phyloP scores from a whole-genome alignment of 2,329 filamentous ascomycete species.

The Albophoma yamanashiensis region DNA sequence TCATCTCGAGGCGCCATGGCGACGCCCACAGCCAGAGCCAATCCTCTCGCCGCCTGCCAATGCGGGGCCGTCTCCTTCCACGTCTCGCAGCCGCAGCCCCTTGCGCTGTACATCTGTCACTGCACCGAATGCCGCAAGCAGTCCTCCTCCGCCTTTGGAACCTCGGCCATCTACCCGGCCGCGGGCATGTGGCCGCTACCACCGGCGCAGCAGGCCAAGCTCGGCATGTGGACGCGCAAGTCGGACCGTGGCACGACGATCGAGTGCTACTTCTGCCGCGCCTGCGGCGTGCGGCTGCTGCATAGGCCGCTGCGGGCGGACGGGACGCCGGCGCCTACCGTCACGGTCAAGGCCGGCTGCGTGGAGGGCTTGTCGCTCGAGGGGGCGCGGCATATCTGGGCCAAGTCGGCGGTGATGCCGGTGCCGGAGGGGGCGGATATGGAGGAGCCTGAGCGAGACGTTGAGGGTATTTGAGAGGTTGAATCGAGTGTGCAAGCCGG shows the following conservation, averaged over 20 bases:
- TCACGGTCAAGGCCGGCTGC: constrained; percentile 36
- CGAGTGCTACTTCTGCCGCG: constrained; percentile 31
- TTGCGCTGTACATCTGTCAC: constrained; percentile 32
- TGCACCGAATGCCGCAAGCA: constrained; percentile 35
- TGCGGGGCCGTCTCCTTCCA: constrained; percentile 26
- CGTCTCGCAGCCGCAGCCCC: constrained; percentile 21
- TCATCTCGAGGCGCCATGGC: not conserved
- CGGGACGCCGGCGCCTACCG: constrained; percentile 21
- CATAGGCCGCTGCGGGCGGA: constrained; percentile 29
- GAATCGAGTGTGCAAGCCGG: not conserved
- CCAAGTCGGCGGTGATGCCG: constrained; percentile 29
- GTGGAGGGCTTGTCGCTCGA: constrained; percentile 29
- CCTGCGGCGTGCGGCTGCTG: constrained; percentile 35
- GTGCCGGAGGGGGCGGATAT: constrained; percentile 24
- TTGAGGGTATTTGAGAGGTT: not conserved
- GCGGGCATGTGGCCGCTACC: constrained; percentile 29
- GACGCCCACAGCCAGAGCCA: constrained; percentile 1
- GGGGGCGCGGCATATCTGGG: constrained; percentile 32
- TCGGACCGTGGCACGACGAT: constrained; percentile 29
- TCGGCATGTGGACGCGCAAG: constrained; percentile 25
- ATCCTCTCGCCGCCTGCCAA: constrained; percentile 22
- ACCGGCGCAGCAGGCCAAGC: constrained; percentile 16
- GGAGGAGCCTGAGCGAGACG: not conserved
- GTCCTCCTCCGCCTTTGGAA: constrained; percentile 33
- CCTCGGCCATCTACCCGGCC: constrained; percentile 30